Evolutionary conservation across 2,329 filamentous ascomycete species (phyloP).

Genomic region (Didymella arachidicola): DNA sequence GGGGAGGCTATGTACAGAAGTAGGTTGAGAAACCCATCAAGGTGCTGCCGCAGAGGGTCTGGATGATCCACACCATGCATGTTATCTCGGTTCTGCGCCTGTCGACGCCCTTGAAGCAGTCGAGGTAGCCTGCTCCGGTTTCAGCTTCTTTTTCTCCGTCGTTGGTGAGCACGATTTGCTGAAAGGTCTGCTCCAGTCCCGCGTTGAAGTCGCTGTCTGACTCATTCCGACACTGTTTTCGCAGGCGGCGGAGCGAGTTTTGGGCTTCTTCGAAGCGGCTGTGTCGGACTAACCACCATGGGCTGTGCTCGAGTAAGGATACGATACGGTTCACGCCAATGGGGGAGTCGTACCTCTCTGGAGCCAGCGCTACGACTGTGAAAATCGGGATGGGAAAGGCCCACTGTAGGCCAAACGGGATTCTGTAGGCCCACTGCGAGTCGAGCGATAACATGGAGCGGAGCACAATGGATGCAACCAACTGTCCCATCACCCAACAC

Average conservation of each 20-base stretch:
- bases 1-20: slow-evolving; percentile 38
- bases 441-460: slow-evolving; percentile 66
- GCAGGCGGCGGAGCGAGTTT: slow-evolving; percentile 19
- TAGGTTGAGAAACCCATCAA: slow-evolving; percentile 49
- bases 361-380: slow-evolving; percentile 69
- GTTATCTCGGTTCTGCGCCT: slow-evolving; percentile 78
- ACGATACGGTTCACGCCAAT: neutral
- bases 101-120: slow-evolving; percentile 82
- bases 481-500: slow-evolving; percentile 60
- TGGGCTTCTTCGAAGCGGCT: neutral
- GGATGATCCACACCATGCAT: slow-evolving; percentile 56
- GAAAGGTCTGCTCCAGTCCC: slow-evolving; percentile 5
- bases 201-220: slow-evolving; percentile 18
- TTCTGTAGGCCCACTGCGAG: slow-evolving; percentile 69
- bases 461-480: slow-evolving; percentile 72
- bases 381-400: slow-evolving; percentile 64
- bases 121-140: slow-evolving; percentile 73
- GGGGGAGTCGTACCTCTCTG: slow-evolving; percentile 65
- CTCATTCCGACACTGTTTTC: slow-evolving; percentile 18
- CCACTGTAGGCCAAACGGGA: slow-evolving; percentile 68
- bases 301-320: neutral
- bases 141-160: slow-evolving; percentile 73
- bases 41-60: slow-evolving; percentile 43
- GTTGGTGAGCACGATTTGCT: slow-evolving; percentile 82
- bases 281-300: neutral